Base-by-base conservation (phyloP, 2,329 filamentous ascomycete species). In the Pseudogymnoascus sp. region DNA sequence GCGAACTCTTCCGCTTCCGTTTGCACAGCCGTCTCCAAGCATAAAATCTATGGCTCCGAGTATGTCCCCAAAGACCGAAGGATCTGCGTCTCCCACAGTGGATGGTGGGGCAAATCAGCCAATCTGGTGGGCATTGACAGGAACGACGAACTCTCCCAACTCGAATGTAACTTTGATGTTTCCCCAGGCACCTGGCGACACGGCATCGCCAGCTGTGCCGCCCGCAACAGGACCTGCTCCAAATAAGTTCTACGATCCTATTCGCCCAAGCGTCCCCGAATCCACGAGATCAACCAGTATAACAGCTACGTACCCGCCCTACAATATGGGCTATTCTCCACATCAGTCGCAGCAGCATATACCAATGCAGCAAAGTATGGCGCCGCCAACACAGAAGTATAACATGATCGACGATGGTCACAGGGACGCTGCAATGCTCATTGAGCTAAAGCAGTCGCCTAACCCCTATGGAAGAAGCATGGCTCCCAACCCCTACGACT, bases 51-150 rank as follows among this genome's bases (percentile, higher is more conserved):
- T 74, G 72, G 18, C 76, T 77, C 35, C 59, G 4, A 60, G 18
- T 16, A 40, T 60, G 3, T 77, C 84, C 21, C 74, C 78, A 2
- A 75, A 74, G 10, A 73, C 79, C 4, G 78, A 81, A 40, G 75
- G 78, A 0, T 71, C 78, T 0, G 82, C 82, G 0, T 82, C 83
- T 0, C 68, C 65, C 65, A 63, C 64, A 25, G 80, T 79, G 60
- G 76, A 77, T 40, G 7, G 10, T 2, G 59, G 59, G 6, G 76
- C 78, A 7, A 79, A 78, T 14, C 62, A 65, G 82, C 83, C 84
- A 0, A 90, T 95, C 64, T 91, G 90, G 1, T 95, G 90, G 88
- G 92, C 90, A 6, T 77, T 96, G n/a, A 91, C 91, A 0, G 91
- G 91, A 12, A 93, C 88, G 1, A 92, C 90, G 62, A 91, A 95